Base-by-base conservation (phyloP, 148 eudicot genomes). In the Oxyria digyna region DNA sequence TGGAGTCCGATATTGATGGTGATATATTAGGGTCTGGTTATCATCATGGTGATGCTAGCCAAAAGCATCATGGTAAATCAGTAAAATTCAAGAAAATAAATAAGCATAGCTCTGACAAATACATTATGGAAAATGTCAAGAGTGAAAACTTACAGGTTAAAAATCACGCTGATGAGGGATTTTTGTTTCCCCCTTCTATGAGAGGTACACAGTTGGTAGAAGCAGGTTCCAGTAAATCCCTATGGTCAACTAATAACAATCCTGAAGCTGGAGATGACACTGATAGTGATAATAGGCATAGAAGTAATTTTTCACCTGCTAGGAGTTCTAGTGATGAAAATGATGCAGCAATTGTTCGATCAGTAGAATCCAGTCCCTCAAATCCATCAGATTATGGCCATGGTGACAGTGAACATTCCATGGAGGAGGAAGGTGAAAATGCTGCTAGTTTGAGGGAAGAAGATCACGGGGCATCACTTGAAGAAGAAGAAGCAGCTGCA, bases 401-500 rank as follows among this genome's bases (percentile, higher is more conserved):
- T 77, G 78, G 75, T 77, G 96, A 89, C 24, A 81, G 78, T 67
- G 81, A 79, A 67, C 84, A 73, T 72, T 78, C 69, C 11, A 80
- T 83, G 78, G 82, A 83, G 63, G 85, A 81, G 35, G 87, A 79
- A 52, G 81, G 79, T 71, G 80, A 70, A 70, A 84, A 72, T 29
- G 49, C 73, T 68, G 75, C 79, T 64, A 69, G 80, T 72, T 71
- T 52, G 57, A 83, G 81, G 74, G 88, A 85, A 79, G 94, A 85
- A 46, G 96, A 89, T 74, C 81, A 74, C 46, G 91, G 81, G 74
- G 83, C 80, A 37, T 82, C 85, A 41, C 69, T 92, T 69, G 96
- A 93, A 81, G 98, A 93, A 78, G 98, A 93, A 79, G 98, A 93
- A 73, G 95, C 91, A 59, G 88, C 86, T 74, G 96, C 96, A 18